Evolutionary conservation across 371 early-diverging fungal species (phyloP).

Genomic region (Lichtheimia ramosa): DNA sequence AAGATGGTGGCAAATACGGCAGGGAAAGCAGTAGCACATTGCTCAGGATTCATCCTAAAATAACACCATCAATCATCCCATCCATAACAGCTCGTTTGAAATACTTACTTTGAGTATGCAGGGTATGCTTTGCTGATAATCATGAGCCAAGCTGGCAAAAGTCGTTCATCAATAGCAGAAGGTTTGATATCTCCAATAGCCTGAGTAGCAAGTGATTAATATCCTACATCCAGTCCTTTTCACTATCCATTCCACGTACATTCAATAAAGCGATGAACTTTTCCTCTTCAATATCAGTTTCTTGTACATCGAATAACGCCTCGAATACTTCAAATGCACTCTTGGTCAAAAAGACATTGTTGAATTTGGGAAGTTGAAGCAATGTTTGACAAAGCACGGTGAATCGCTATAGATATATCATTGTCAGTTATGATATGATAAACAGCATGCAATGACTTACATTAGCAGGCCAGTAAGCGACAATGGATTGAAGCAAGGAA

Average conservation of each 20-base stretch:
- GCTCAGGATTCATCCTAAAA: slow-evolving; percentile 38
- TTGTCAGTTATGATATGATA: background rate
- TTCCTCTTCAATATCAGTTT: slow-evolving; percentile 57
- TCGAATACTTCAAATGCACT: slow-evolving; percentile 84
- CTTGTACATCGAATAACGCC: slow-evolving; percentile 58
- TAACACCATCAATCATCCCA: background rate
- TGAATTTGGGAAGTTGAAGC: slow-evolving; percentile 80
- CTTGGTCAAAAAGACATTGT: slow-evolving; percentile 80
- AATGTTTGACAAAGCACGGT: slow-evolving; percentile 71
- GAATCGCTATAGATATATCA: slow-evolving; percentile 40
- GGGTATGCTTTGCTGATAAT: slow-evolving; percentile 77
- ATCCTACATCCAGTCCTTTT: background rate
- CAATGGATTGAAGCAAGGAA: slow-evolving; percentile 72
- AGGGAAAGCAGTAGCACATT: slow-evolving; percentile 57
- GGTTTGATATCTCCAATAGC: slow-evolving; percentile 82
- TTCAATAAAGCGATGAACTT: slow-evolving; percentile 51
- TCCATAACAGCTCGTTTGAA: background rate
- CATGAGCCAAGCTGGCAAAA: slow-evolving; percentile 85
- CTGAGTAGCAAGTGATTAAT: slow-evolving; percentile 12
- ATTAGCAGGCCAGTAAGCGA: slow-evolving; percentile 73
- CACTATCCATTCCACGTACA: slow-evolving; percentile 24
- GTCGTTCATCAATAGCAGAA: slow-evolving; percentile 76
- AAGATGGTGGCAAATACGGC: slow-evolving; percentile 75
- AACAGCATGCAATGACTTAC: slow-evolving; percentile 22
- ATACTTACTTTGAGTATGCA: slow-evolving; percentile 56